Percentiles rank a stretch among this genome's conserved stretches.
Evolutionary conservation across 805 yeast genomes (phyloP).

Genomic region (Yarrowia sp.): DNA sequence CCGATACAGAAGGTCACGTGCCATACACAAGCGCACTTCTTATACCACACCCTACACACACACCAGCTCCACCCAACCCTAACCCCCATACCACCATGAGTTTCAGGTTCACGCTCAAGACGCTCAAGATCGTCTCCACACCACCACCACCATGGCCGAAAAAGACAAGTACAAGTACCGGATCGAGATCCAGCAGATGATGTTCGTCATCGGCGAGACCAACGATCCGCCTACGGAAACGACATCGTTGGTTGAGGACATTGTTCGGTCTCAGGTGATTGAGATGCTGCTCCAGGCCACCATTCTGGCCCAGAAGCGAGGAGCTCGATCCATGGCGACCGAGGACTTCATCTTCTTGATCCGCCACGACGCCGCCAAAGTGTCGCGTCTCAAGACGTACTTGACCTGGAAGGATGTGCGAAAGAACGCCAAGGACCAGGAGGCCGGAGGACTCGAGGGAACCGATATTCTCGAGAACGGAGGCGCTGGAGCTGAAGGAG

Average conservation of each 20-base stretch:
- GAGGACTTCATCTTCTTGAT: constrained; percentile 93
- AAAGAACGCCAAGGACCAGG: constrained; percentile 70
- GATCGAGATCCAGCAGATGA: constrained; percentile 96
- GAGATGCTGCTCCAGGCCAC: constrained; percentile 78
- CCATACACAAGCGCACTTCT: too few relatives aligned
- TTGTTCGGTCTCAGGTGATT: constrained; percentile 90
- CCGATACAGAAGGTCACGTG: too few relatives aligned
- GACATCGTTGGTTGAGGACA: constrained; percentile 89
- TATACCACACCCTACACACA: too few relatives aligned
- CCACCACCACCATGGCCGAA: constrained; percentile 16
- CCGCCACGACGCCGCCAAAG: constrained; percentile 91
- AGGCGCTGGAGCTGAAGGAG: constrained; percentile 37
- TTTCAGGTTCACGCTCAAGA: not conserved
- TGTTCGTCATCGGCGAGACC: constrained; percentile 96
- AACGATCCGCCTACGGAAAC: constrained; percentile 93
- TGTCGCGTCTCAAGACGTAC: constrained; percentile 84
- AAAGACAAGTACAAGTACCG: constrained; percentile 61
- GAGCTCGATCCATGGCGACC: constrained; percentile 79
- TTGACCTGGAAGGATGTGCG: constrained; percentile 96
- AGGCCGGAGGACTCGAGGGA: constrained; percentile 57
- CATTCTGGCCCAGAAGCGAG: constrained; percentile 71
- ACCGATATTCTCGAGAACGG: constrained; percentile 52
- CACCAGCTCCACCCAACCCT: too few relatives aligned
- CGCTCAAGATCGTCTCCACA: not conserved
- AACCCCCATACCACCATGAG: not conserved